Evolutionary conservation across 2,329 filamentous ascomycete species (phyloP), one percentile per base, ranked within the genome.

Genomic region (Colletotrichum plurivorum): DNA sequence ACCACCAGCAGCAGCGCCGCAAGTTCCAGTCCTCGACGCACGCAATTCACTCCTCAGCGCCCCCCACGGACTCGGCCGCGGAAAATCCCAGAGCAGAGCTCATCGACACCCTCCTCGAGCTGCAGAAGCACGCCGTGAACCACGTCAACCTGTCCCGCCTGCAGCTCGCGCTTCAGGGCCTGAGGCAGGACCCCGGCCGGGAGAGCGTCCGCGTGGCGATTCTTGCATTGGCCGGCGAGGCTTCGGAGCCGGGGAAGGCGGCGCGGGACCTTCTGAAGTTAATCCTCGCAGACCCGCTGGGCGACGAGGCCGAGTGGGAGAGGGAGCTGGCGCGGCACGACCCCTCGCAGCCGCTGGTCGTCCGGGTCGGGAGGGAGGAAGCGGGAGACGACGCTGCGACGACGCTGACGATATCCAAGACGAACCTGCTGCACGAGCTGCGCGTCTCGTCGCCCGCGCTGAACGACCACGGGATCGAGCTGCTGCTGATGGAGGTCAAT

Each of bases 241-340:
- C 78, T 51, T 75, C 77, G 46, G 77, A 79, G 13, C 78, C 83
- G 1, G 79, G 80, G 57, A 76, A 78, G 18, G 87, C 86, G 13
- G 90, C 91, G 3, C 89, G 89, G 75, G 84, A 86, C 68, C 84
- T 98, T 9, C 85, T 94, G 53, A 88, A 90, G 49, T 82, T 95
- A 43, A 80, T 94, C 13, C 82, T 94, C 2, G 90, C 91, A 2
- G 93, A 95, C 78, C 92, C 93, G 5, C 79, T 95, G 72, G 84
- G 84, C 45, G 80, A 86, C 5, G 85, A 88, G 71, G 85, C 89
- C 72, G 78, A 84, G 27, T 95, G 93, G 93, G 93, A 95, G 78
- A 82, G 83, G 74, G 82, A 89, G 67, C 77, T 94, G 68, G 84
- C 87, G 13, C 76, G 77, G 13, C 84, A 87, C 69, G 84, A 87